Conservation (phyloP, 75 land plant genomes). For the Ceratopteris richardii region DNA sequence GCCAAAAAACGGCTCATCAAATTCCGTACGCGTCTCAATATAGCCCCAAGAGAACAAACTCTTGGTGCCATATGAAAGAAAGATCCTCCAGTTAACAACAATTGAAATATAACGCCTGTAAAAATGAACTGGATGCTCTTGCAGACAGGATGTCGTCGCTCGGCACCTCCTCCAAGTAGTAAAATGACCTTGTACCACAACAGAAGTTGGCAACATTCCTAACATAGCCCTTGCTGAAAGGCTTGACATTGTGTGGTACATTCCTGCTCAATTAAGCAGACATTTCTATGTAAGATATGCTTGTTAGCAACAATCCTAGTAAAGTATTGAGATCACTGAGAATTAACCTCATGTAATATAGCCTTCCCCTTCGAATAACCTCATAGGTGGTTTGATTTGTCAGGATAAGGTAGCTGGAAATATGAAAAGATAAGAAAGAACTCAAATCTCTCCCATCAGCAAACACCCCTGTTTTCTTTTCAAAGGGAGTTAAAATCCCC, state of each 20-base stretch:
- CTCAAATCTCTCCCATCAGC: not conserved
- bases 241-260: slow-evolving; percentile 62
- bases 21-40: too few species aligned
- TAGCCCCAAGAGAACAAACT: too few species aligned
- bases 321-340: too few species aligned
- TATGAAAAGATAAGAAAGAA: not conserved
- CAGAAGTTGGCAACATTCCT: slow-evolving; percentile 65
- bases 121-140: slow-evolving; percentile 21
- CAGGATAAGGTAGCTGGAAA: slow-evolving; percentile 59
- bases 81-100: slow-evolving; percentile 1
- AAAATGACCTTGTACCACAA: slow-evolving; percentile 35
- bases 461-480: too few species aligned
- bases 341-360: slow-evolving; percentile 63
- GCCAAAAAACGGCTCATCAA: too few species aligned
- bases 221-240: slow-evolving; percentile 79
- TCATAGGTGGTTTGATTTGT: slow-evolving; percentile 99
- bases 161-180: slow-evolving; percentile 51
- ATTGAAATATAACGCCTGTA: not conserved
- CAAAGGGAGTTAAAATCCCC: too few species aligned
- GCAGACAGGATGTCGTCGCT: slow-evolving; percentile 53
- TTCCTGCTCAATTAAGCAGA: slow-evolving; percentile 27
- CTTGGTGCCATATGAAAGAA: too few species aligned
- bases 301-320: too few species aligned
- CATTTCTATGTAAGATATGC: too few species aligned
- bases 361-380: slow-evolving; percentile 74